Base-by-base conservation (phyloP, 2,329 filamentous ascomycete species). In the Pseudopithomyces chartarum region DNA sequence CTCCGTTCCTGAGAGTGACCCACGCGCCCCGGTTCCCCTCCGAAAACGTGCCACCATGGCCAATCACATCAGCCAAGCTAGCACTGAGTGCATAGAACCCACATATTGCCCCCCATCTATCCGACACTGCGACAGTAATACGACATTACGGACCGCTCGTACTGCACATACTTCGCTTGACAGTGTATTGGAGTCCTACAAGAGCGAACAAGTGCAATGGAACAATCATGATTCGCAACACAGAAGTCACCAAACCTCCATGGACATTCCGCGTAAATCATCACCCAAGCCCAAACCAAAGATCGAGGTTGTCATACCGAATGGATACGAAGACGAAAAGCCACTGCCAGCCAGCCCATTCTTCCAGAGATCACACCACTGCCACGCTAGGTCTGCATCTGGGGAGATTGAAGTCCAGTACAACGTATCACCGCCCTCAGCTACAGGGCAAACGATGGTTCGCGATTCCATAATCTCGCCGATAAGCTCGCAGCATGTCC, bases 201-300 rank as follows among this genome's bases (percentile, higher is more conserved):
- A 75, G 49, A 68, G 81, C 61, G 80, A 79, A 5, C 73, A 73
- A 34, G 73, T 77, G 26, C 70, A 78, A 49, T 81, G 79, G 78
- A 75, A 68, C 33, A 54, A 62, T 26, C 64, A 59, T 48, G 57
- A 66, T 46, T 38, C 38, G 44, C 29, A 39, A 32, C 22, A 48
- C 20, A 49, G 36, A 44, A 39, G 54, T 53, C 52, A 43, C 46
- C 43, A 57, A 29, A 45, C 29, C 44, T 59, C 58, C 20, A 59
- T 58, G 22, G 59, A 58, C 44, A 56, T 43, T 15, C 55, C 56
- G 34, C 29, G 34, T 23, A 54, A 55, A 43, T 42, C 59, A 44
- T 54, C 62, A 33, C 69, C 57, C 52, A 61, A 43, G 48, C 62
- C 64, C 26, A 70, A 64, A 54, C 71, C 71, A 17, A 67, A 63